Evolutionary conservation across 306 rosid species (phyloP).

Genomic region (Cicer judaicum): DNA sequence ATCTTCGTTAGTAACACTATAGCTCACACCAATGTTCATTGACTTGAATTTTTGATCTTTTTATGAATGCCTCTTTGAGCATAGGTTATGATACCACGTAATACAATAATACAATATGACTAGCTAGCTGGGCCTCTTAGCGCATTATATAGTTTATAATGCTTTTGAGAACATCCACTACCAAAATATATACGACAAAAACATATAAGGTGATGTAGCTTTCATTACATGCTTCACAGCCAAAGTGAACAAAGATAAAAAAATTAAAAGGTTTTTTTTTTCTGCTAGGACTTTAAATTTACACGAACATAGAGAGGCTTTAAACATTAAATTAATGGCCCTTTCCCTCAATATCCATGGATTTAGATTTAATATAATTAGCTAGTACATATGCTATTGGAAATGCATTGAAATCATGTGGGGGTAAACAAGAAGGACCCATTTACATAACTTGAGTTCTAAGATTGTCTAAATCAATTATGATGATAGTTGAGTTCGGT

Average conservation of each 20-base stretch:
- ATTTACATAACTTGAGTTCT: constrained; percentile 41
- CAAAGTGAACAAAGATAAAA: constrained; percentile 37
- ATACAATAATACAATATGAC: constrained; percentile 31
- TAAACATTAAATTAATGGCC: constrained; percentile 14
- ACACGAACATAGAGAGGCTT: constrained; percentile 34
- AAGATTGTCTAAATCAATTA: constrained; percentile 50
- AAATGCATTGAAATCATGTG: constrained; percentile 49
- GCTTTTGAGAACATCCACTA: constrained; percentile 45
- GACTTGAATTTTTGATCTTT: constrained; percentile 38
- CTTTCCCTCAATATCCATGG: constrained; percentile 20
- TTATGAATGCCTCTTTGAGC: constrained; percentile 36
- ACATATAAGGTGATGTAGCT: constrained; percentile 25
- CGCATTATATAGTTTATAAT: constrained; percentile 36
- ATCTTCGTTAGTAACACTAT: neutral
- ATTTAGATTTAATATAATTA: constrained; percentile 25
- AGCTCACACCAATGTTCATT: constrained; percentile 33
- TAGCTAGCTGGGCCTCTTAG: constrained; percentile 43
- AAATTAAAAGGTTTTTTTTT: neutral
- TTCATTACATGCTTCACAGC: constrained; percentile 48
- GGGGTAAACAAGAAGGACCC: constrained; percentile 45
- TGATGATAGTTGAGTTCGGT: constrained; percentile 43
- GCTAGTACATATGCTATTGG: constrained; percentile 30
- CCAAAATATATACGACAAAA: constrained; percentile 37
- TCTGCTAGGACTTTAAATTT: constrained; percentile 22
- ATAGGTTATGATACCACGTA: constrained; percentile 42